These are phyloP conservation scores for Rasamsonia emersonii DNA, from an alignment of 2,329 filamentous ascomycete species.

Conservation along the genomic window DNA sequence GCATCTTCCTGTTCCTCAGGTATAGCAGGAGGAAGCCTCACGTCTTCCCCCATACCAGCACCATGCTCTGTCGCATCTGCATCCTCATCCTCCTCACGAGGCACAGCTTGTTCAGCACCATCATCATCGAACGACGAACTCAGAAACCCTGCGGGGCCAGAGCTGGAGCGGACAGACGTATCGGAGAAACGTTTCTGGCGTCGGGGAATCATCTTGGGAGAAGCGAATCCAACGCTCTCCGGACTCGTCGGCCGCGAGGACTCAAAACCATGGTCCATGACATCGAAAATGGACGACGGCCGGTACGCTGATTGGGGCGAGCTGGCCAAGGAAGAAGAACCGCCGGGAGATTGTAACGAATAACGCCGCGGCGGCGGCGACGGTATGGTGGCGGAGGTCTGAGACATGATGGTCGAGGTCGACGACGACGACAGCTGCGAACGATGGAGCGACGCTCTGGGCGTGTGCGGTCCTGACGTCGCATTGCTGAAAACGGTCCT, in stretches of 20 bases:
- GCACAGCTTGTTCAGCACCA: constrained; percentile 6
- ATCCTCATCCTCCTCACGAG: constrained; percentile 14
- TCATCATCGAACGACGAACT: constrained; percentile 5
- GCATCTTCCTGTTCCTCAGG: constrained; percentile 31
- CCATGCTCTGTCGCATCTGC: constrained; percentile 7
- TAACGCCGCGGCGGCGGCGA: constrained; percentile 30
- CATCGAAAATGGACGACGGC: constrained; percentile 70
- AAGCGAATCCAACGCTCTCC: constrained; percentile 55
- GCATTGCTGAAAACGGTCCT: constrained; percentile 35
- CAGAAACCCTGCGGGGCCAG: constrained; percentile 1
- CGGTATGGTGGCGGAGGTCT: constrained; percentile 51
- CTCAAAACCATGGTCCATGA: constrained; percentile 53
- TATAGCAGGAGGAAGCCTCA: constrained; percentile 24
- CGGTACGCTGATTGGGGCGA: constrained; percentile 70
- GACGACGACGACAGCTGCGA: constrained; percentile 34
- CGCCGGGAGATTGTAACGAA: constrained; percentile 33
- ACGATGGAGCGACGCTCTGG: constrained; percentile 25
- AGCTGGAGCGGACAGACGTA: constrained; percentile 39
- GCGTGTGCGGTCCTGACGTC: constrained; percentile 17
- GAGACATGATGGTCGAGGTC: constrained; percentile 54
- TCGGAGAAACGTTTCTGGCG: constrained; percentile 52
- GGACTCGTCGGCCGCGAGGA: constrained; percentile 74
- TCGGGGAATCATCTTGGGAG: constrained; percentile 56
- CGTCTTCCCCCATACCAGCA: constrained; percentile 11
- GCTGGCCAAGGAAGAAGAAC: constrained; percentile 66